Evolutionary conservation across 2,329 filamentous ascomycete species (phyloP).

Genomic region (Curvularia sp.): DNA sequence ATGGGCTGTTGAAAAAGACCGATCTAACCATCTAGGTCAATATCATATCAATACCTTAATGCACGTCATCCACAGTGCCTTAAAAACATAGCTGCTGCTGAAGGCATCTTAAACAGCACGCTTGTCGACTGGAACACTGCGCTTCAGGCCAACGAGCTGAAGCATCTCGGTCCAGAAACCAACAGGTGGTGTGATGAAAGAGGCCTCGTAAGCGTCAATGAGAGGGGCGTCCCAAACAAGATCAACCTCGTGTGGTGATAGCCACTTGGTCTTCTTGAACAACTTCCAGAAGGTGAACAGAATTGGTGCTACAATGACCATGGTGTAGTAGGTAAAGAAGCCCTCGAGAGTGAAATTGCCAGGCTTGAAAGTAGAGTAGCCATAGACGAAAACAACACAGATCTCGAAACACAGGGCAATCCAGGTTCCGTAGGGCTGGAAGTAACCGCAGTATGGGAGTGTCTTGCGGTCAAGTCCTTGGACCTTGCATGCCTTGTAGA

Average conservation of each 20-base stretch:
- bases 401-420: constrained; percentile 57
- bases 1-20: constrained; percentile 17
- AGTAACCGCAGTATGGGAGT: constrained; percentile 56
- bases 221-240: constrained; percentile 52
- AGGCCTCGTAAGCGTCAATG: constrained; percentile 49
- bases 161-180: constrained; percentile 49
- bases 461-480: constrained; percentile 59
- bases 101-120: constrained; percentile 28
- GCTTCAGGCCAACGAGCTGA: constrained; percentile 44
- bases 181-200: constrained; percentile 52
- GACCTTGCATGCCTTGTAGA: constrained; percentile 59
- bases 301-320: constrained; percentile 58
- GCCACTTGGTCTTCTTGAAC: constrained; percentile 62
- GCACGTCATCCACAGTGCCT: constrained; percentile 2
- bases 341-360: constrained; percentile 55
- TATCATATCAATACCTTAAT: constrained; percentile 12
- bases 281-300: constrained; percentile 70
- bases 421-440: constrained; percentile 62
- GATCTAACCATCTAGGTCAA: constrained; percentile 24
- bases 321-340: constrained; percentile 64
- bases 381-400: constrained; percentile 60
- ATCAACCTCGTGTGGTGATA: constrained; percentile 60
- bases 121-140: constrained; percentile 41
- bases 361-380: constrained; percentile 61
- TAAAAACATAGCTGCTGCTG: neutral